phyloP scores from a whole-genome alignment of 306 rosid species.

The Corylus avellana region DNA sequence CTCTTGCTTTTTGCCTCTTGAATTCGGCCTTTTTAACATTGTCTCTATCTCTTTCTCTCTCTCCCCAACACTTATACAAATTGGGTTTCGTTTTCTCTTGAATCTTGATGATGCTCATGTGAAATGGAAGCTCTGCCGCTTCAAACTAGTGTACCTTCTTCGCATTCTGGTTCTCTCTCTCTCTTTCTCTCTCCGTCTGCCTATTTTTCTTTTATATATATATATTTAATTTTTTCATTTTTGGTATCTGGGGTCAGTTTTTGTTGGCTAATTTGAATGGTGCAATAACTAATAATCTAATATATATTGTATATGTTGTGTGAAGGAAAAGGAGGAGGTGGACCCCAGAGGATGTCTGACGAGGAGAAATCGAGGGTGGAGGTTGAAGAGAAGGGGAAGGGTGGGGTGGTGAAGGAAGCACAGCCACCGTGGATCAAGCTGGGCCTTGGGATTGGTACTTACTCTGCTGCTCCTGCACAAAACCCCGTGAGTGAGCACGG shows the following conservation, averaged over 20 bases:
- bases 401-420: conserved; percentile 29
- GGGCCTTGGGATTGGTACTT: conserved; percentile 39
- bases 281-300: neutral
- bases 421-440: conserved; percentile 32
- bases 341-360: conserved; percentile 39
- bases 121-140: conserved; percentile 8
- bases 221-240: neutral
- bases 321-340: conserved; percentile 28
- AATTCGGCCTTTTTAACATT: neutral
- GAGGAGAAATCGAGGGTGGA: conserved; percentile 30
- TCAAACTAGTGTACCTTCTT: conserved; percentile 11
- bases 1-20: neutral
- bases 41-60: neutral
- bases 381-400: conserved; percentile 23
- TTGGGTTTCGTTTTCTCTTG: neutral
- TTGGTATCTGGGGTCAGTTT: neutral
- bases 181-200: conserved; percentile 1
- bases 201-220: no score
- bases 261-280: neutral
- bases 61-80: neutral
- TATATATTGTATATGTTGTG: neutral
- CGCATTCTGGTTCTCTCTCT: neutral
- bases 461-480: conserved; percentile 23
- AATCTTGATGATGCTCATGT: conserved; percentile 1
- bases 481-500: conserved; percentile 19